A percentile compares a stretch with the other conserved stretches of the same genome.
Conservation (phyloP, 495 filamentous ascomycete species). For the Tuber aestivum region DNA sequence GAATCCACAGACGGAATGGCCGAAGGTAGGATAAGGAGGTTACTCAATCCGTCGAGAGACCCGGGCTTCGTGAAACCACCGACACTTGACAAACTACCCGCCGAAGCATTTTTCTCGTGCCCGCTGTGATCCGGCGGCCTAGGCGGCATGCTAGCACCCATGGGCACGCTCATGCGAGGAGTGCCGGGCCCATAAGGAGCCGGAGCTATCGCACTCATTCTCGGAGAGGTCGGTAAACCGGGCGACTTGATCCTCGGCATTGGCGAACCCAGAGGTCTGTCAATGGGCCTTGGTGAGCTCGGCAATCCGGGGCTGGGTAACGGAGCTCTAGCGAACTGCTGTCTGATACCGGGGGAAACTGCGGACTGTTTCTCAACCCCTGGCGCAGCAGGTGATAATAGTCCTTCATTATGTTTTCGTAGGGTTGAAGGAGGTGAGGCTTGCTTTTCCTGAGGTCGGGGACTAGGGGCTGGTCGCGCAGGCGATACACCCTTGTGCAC, state of each 20-base stretch:
- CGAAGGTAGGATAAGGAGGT: constrained; percentile 34
- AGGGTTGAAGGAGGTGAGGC: constrained; percentile 18
- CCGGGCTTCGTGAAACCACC: neutral
- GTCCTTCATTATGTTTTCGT: constrained; percentile 7
- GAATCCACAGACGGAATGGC: constrained; percentile 81
- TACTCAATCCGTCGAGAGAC: constrained; percentile 18
- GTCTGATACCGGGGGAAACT: constrained; percentile 20
- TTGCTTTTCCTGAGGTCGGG: constrained; percentile 9
- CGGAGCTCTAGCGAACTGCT: constrained; percentile 45
- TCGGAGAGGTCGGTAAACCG: constrained; percentile 41
- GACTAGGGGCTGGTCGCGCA: constrained; percentile 3
- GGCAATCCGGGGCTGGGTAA: constrained; percentile 79
- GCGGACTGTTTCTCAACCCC: constrained; percentile 8
- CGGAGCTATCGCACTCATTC: constrained; percentile 20
- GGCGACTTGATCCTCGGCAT: constrained; percentile 60
- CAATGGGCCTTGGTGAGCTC: constrained; percentile 78
- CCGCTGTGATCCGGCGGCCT: constrained; percentile 30
- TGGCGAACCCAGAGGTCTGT: constrained; percentile 65
- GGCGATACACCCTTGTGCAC: neutral
- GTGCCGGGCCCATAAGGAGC: constrained; percentile 29
- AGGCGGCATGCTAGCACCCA: constrained; percentile 26
- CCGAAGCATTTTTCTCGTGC: constrained; percentile 33
- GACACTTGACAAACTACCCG: constrained; percentile 21
- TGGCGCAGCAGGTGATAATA: neutral
- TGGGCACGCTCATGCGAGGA: constrained; percentile 25